These are phyloP conservation scores for Rubia yunnanensis DNA, from an alignment of 257 asterid genomes.

Conservation along the genomic window DNA sequence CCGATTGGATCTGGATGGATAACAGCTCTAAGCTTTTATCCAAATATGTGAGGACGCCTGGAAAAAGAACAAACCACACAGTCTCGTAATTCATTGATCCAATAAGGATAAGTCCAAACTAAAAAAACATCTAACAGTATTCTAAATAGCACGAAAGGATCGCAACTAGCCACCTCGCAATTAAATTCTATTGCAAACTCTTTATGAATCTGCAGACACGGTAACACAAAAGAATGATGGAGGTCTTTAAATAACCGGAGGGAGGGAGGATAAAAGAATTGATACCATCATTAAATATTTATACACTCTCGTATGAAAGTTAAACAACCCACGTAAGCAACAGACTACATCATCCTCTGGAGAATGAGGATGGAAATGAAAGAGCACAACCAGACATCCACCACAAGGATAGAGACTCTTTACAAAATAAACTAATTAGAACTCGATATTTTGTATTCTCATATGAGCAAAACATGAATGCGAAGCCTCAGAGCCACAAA, in stretches of 20 bases:
- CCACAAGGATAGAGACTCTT: background rate
- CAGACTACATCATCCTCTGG: background rate
- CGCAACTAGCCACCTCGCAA: background rate
- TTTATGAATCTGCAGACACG: no score
- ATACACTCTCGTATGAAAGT: background rate
- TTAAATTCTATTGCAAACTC: no score
- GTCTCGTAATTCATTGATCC: background rate
- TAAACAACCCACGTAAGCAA: background rate
- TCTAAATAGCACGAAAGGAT: no score
- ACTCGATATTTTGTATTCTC: background rate
- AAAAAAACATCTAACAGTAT: no score
- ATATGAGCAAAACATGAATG: background rate
- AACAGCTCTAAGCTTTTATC: background rate
- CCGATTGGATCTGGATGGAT: no score
- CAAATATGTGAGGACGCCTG: background rate
- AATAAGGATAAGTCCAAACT: no score
- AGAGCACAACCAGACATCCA: background rate
- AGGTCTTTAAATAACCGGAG: background rate
- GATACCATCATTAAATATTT: background rate
- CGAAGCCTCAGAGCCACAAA: background rate
- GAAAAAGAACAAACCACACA: background rate
- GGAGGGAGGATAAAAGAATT: no score
- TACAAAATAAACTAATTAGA: background rate
- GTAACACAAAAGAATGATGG: no score
- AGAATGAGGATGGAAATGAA: background rate